Evolutionary conservation across 164 flowering plant genomes (phyloP), one percentile per base, ranked within the genome.

Genomic region (Aristolochia contorta): DNA sequence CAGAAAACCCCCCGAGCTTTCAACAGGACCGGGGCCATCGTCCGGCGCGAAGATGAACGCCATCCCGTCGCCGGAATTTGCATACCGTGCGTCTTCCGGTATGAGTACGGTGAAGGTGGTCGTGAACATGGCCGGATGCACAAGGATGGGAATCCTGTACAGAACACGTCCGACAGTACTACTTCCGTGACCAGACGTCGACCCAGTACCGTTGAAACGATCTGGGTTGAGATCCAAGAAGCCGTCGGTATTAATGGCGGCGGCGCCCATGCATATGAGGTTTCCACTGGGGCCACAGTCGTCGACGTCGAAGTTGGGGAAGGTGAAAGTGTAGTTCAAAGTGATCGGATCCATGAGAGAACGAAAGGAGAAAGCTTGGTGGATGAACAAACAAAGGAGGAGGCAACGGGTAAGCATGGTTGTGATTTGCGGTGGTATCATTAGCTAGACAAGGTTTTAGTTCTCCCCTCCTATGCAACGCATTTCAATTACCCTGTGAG

Each of bases 31-130:
- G 10, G 79, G 78, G 25, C 67, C 54, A 13, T 54, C 56, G 58
- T 73, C 66, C 41, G 64, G 68, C 30, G 80, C 79, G 54, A 82
- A 63, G 49, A 82, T 24, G 60, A 82, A 82, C 6, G 79, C 68
- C 79, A 82, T 78, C 12, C 84, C 84, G 66, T 82, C 82, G 18
- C 86, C 86, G 33, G 60, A 63, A 6, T 43, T 54, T 0, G 45
- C 27, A 37, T 71, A 60, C 63, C 71, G 67, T 0, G 75, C 63
- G 30, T 64, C 56, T 25, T 65, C 52, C 13, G 66, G 45, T 50
- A 82, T 72, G 56, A 65, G 71, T 14, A 79, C 66, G 13, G 80
- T 74, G 69, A 82, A 82, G 45, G 71, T 73, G 32, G 83, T 79
- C 32, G 70, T 62, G 51, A 82, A 67, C 32, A 48, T 49, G 6